These are phyloP conservation scores for Ganoderma meredithae DNA, from an alignment of 1,284 basidiomycete genomes.

Conservation along the genomic window DNA sequence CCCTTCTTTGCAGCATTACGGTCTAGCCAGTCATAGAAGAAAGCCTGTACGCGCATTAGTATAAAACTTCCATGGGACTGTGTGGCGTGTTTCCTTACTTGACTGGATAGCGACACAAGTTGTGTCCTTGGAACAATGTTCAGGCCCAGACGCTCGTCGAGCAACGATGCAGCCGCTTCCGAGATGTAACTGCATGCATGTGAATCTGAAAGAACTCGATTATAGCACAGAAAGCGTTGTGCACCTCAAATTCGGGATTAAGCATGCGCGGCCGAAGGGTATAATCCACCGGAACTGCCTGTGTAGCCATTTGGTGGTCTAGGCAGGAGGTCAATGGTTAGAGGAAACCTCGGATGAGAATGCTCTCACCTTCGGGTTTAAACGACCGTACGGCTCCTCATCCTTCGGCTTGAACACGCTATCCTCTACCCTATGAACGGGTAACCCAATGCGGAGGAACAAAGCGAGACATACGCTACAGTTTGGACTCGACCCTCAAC, in stretches of 20 bases:
- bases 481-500: slow-evolving; percentile 75
- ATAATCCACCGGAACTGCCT: slow-evolving; percentile 86
- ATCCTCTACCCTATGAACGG: slow-evolving; percentile 17
- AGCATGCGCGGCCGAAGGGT: slow-evolving; percentile 85
- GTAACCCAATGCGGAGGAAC: neutral
- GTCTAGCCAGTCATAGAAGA: slow-evolving; percentile 92
- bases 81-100: slow-evolving; percentile 50
- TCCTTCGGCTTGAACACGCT: slow-evolving; percentile 93
- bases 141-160: slow-evolving; percentile 79
- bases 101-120: slow-evolving; percentile 83
- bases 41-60: slow-evolving; percentile 52
- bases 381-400: slow-evolving; percentile 84
- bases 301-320: slow-evolving; percentile 93
- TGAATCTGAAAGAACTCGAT: neutral
- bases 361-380: slow-evolving; percentile 77
- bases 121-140: slow-evolving; percentile 89
- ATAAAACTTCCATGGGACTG: neutral
- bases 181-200: slow-evolving; percentile 60
- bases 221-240: neutral
- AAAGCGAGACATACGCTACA: slow-evolving; percentile 66
- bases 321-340: slow-evolving; percentile 14
- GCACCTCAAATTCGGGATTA: slow-evolving; percentile 85
- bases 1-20: slow-evolving; percentile 80
- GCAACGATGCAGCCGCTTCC: slow-evolving; percentile 86
- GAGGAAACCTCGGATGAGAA: slow-evolving; percentile 7